These are phyloP conservation scores for Penicillium sp. DNA, from an alignment of 2,329 filamentous ascomycete species.

Conservation along the genomic window DNA sequence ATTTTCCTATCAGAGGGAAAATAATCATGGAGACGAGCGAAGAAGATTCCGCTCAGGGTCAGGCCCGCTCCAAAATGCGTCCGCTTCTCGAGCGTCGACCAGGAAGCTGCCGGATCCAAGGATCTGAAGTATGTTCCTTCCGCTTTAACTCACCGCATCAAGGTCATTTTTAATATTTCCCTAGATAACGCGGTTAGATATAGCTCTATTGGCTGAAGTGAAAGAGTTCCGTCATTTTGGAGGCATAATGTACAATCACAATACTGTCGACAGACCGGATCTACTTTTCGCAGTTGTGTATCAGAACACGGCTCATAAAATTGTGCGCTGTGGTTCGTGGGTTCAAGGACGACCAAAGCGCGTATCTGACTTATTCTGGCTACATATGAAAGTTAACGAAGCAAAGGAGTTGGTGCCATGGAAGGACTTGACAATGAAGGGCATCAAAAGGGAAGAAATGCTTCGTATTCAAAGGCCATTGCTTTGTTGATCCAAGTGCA, in stretches of 20 bases:
- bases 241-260: slow-evolving; percentile 5
- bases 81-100: background rate
- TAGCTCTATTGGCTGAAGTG: background rate
- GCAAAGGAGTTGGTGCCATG: slow-evolving; percentile 4
- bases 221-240: slow-evolving; percentile 1
- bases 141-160: background rate
- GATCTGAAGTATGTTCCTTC: background rate
- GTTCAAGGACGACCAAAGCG: slow-evolving; percentile 1
- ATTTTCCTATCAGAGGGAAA: background rate
- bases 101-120: background rate
- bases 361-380: background rate
- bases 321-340: slow-evolving; percentile 4
- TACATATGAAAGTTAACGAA: slow-evolving; percentile 3
- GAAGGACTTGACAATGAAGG: background rate
- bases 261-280: slow-evolving; percentile 2
- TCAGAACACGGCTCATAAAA: background rate
- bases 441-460: slow-evolving; percentile 2
- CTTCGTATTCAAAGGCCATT: background rate
- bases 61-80: background rate
- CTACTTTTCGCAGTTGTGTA: slow-evolving; percentile 1
- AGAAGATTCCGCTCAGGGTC: background rate
- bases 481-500: background rate
- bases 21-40: background rate
- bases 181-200: background rate
- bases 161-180: background rate